Base-by-base conservation (phyloP, 2,329 filamentous ascomycete genomes). In the Trichoderma atroviride region DNA sequence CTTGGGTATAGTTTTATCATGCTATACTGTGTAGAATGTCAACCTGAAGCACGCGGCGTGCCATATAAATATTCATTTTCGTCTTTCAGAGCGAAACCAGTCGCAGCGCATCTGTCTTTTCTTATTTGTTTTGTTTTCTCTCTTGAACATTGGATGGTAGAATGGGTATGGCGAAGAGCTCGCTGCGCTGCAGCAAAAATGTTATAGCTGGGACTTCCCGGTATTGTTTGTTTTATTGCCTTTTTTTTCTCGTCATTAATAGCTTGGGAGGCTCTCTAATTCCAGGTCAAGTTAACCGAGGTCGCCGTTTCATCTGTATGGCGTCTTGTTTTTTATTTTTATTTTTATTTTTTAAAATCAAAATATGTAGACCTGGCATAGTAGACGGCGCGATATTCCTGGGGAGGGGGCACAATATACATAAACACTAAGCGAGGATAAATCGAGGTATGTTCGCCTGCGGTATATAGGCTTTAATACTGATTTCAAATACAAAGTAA, bases 121-220 rank as follows among this genome's bases (percentile, higher is more conserved):
- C 47, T 60, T 58, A 53, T 53, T 59, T 70, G 53, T 56, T 63
- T 56, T 63, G 37, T 67, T 66, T 60, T 70, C 57, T 65, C 58
- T 63, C 53, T 58, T 57, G 53, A 70, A 50, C 69, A 66, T 61
- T 70, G 61, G 56, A 70, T 56, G 61, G 69, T 65, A 55, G 69
- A 65, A 66, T 66, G 50, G 69, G 56, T 19, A 22, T 52, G 56
- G 56, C 64, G 33, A 66, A 55, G 50, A 70, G 69, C 37, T 61
- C 55, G 62, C 62, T 61, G 62, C 55, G 31, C 47, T 52, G 62
- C 69, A 52, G 63, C 63, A 62, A 57, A 43, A 70, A 67, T 53
- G 66, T 67, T 50, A 55, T 67, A 56, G 62, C 52, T 62, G 62
- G 69, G 61, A 22, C 62, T 67, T 50, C 47, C 57, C 50, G 43